A percentile compares a stretch with the other conserved stretches of the same genome.
phyloP scores from a whole-genome alignment of 805 yeast species.

The Lipomyces sp. region DNA sequence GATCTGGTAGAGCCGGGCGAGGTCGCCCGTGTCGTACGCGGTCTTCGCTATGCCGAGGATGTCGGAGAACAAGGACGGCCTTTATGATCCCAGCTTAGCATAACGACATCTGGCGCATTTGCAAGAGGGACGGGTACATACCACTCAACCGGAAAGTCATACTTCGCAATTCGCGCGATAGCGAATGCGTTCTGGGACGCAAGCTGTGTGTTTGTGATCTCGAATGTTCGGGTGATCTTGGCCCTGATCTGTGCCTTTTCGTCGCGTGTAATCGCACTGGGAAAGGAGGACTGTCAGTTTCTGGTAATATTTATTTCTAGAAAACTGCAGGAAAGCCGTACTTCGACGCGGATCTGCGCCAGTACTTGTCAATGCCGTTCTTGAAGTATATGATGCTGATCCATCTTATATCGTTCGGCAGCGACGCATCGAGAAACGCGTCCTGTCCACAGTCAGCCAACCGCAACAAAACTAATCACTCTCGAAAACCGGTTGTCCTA shows the following conservation, averaged over 20 bases:
- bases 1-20: conserved; percentile 52
- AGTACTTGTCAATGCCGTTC: conserved; percentile 77
- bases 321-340: no score
- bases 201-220: conserved; percentile 71
- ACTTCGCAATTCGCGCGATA: conserved; percentile 68
- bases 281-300: not conserved
- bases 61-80: conserved; percentile 67
- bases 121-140: not conserved
- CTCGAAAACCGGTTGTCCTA: no score
- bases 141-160: conserved; percentile 89
- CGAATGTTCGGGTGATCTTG: conserved; percentile 56
- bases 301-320: not conserved
- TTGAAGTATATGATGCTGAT: conserved; percentile 82
- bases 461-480: no score
- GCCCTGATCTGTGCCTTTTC: conserved; percentile 66
- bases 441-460: conserved; percentile 38
- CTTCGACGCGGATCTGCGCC: conserved; percentile 68
- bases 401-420: conserved; percentile 74
- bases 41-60: conserved; percentile 38
- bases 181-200: conserved; percentile 83
- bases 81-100: not conserved
- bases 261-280: conserved; percentile 51
- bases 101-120: not conserved
- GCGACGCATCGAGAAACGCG: conserved; percentile 56
- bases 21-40: conserved; percentile 45